A percentile compares a stretch with the other conserved stretches of the same genome.
These are phyloP conservation scores for Omphalotus guepiniiformis DNA, from an alignment of 768 basidiomycete species.

Conservation along the genomic window DNA sequence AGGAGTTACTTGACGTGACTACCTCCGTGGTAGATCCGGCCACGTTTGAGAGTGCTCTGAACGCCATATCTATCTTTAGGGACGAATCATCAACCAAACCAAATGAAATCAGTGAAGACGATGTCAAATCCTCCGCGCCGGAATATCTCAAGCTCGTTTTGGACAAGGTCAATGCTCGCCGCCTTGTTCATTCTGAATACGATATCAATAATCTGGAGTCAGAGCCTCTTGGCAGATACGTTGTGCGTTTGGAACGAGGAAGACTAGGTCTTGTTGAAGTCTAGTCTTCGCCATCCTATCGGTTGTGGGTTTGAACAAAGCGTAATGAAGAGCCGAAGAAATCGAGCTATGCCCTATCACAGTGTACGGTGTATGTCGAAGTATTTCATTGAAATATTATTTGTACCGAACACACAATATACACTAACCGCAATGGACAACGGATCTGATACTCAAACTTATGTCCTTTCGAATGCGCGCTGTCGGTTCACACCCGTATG, in stretches of 20 bases:
- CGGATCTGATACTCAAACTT: too few species aligned
- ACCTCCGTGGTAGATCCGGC: slow-evolving; percentile 43
- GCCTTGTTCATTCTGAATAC: slow-evolving; percentile 67
- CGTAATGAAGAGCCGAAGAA: too few species aligned
- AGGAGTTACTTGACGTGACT: slow-evolving; percentile 50
- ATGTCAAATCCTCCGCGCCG: slow-evolving; percentile 14
- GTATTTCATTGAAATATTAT: too few species aligned
- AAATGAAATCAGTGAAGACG: slow-evolving; percentile 9
- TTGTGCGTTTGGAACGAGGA: slow-evolving; percentile 52
- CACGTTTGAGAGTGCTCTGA: slow-evolving; percentile 33
- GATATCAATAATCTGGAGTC: slow-evolving; percentile 63
- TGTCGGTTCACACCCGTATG: too few species aligned
- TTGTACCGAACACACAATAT: too few species aligned
- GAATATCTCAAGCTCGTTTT: slow-evolving; percentile 44
- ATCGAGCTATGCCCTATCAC: too few species aligned
- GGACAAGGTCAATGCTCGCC: slow-evolving; percentile 66
- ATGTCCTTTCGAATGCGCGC: too few species aligned
- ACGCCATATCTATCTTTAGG: slow-evolving; percentile 13
- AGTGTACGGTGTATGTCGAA: too few species aligned
- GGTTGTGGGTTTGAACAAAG: too few species aligned
- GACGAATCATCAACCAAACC: not conserved
- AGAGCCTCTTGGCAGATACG: slow-evolving; percentile 58
- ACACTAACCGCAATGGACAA: too few species aligned
- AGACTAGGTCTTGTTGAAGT: slow-evolving; percentile 45
- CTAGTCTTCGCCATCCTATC: not conserved